A percentile compares a stretch with the other conserved stretches of the same genome.
These are phyloP conservation scores for Podospora sp. DNA, from an alignment of 495 filamentous ascomycete genomes.

Conservation along the genomic window DNA sequence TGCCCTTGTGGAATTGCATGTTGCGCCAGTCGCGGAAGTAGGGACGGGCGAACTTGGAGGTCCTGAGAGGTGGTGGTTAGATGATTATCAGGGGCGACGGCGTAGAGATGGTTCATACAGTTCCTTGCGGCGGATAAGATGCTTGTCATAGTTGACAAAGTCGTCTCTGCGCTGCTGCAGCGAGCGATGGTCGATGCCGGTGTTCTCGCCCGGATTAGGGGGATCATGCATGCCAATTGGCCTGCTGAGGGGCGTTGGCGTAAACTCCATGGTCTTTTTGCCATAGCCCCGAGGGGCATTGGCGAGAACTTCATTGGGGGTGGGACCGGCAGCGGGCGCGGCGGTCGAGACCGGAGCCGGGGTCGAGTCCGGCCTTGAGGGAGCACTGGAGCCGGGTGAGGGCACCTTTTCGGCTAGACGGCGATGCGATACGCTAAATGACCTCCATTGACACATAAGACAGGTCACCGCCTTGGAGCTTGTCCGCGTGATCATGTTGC, in stretches of 20 bases:
- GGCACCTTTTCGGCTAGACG: constrained; percentile 39
- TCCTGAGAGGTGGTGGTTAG: not conserved
- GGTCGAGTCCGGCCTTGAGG: constrained; percentile 18
- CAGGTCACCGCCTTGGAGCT: constrained; percentile 33
- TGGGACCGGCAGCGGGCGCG: constrained; percentile 1
- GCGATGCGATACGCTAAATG: constrained; percentile 48
- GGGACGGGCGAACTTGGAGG: constrained; percentile 57
- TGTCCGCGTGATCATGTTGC: constrained; percentile 32
- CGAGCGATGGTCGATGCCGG: constrained; percentile 69
- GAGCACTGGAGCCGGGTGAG: not conserved
- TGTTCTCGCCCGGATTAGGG: constrained; percentile 76
- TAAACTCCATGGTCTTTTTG: constrained; percentile 60
- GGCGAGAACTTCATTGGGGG: constrained; percentile 41
- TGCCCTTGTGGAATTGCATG: constrained; percentile 79
- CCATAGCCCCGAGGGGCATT: constrained; percentile 57
- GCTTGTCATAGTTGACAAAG: constrained; percentile 81
- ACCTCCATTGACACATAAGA: constrained; percentile 51
- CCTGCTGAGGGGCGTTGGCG: constrained; percentile 68
- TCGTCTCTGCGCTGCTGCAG: constrained; percentile 73
- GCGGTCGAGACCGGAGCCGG: not conserved
- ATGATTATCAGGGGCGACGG: not conserved
- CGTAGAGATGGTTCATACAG: constrained; percentile 55
- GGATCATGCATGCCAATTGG: constrained; percentile 80
- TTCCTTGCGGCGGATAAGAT: constrained; percentile 69
- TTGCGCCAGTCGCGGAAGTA: constrained; percentile 94